A percentile compares a stretch with the other conserved stretches of the same genome.
Evolutionary conservation across 768 basidiomycete species (phyloP).

Genomic region (Boletales sp.): DNA sequence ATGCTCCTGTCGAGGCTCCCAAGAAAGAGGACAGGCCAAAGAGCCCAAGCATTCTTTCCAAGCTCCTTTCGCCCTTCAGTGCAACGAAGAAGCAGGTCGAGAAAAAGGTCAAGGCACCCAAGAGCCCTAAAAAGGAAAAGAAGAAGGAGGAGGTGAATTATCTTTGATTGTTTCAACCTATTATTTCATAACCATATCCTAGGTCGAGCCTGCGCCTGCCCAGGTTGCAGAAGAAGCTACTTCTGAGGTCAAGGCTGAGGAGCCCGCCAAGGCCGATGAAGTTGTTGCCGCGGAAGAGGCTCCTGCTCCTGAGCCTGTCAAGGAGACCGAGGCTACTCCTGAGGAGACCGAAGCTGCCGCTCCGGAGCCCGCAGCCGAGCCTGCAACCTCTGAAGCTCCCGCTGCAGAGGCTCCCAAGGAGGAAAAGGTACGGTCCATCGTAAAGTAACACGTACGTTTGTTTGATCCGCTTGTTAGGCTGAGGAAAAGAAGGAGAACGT

Average conservation of each 20-base stretch:
- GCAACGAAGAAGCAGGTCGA: slow-evolving; percentile 47
- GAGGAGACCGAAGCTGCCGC: slow-evolving; percentile 28
- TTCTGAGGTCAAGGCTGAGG: slow-evolving; percentile 27
- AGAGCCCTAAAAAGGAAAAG: slow-evolving; percentile 80
- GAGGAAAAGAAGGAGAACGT: slow-evolving; percentile 49
- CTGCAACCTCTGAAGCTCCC: slow-evolving; percentile 34
- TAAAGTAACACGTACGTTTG: neutral
- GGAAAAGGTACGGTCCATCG: slow-evolving; percentile 45
- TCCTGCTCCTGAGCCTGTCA: slow-evolving; percentile 52
- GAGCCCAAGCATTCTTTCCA: slow-evolving; percentile 74
- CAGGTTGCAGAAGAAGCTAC: slow-evolving; percentile 33
- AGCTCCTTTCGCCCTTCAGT: slow-evolving; percentile 80
- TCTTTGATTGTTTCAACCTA: neutral
- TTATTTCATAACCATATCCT: neutral
- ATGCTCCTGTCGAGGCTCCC: slow-evolving; percentile 44
- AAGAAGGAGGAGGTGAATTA: slow-evolving; percentile 64
- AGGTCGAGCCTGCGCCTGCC: slow-evolving; percentile 33
- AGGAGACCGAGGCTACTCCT: slow-evolving; percentile 56
- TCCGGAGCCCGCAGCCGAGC: slow-evolving; percentile 24
- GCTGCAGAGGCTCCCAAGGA: slow-evolving; percentile 47
- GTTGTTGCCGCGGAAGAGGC: slow-evolving; percentile 30
- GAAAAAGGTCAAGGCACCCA: slow-evolving; percentile 59
- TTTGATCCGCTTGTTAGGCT: slow-evolving; percentile 22
- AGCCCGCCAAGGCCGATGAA: slow-evolving; percentile 43
- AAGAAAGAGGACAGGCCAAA: slow-evolving; percentile 82